phyloP scores from a whole-genome alignment of 768 basidiomycete genomes.

The Pulveroboletus ravenelii region DNA sequence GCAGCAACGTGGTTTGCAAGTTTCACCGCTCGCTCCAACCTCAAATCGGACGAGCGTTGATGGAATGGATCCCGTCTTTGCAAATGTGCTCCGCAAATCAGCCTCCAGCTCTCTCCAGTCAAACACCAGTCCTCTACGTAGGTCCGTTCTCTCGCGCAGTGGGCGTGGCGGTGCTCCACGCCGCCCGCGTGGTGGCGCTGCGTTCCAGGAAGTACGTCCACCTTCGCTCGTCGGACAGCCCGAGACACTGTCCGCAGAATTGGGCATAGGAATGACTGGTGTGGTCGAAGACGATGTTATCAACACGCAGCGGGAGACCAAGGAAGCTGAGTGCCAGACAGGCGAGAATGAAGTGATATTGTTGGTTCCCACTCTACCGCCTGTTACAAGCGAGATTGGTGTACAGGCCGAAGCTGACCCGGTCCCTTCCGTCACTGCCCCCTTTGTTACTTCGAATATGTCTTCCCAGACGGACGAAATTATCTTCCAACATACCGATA shows the following conservation, averaged over 20 bases:
- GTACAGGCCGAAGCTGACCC: conserved; percentile 36
- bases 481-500: conserved; percentile 32
- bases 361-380: conserved; percentile 27
- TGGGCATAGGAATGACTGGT: conserved; percentile 47
- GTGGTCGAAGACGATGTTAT: conserved; percentile 37
- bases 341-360: conserved; percentile 37
- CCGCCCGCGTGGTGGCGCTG: conserved; percentile 59
- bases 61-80: conserved; percentile 84
- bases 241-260: conserved; percentile 64
- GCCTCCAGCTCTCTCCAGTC: conserved; percentile 40
- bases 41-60: conserved; percentile 73
- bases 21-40: conserved; percentile 35
- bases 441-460: conserved; percentile 30
- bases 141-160: conserved; percentile 48
- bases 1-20: conserved; percentile 23
- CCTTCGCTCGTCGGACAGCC: conserved; percentile 68
- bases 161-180: conserved; percentile 48
- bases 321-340: conserved; percentile 65
- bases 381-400: conserved; percentile 35
- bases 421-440: conserved; percentile 11
- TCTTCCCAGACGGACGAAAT: conserved; percentile 49
- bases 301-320: conserved; percentile 45
- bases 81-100: conserved; percentile 66
- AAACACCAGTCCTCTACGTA: conserved; percentile 57
- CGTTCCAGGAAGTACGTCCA: conserved; percentile 67